phyloP scores from a whole-genome alignment of 208 protist genomes.

The Leptomonas pyrrhocoris region DNA sequence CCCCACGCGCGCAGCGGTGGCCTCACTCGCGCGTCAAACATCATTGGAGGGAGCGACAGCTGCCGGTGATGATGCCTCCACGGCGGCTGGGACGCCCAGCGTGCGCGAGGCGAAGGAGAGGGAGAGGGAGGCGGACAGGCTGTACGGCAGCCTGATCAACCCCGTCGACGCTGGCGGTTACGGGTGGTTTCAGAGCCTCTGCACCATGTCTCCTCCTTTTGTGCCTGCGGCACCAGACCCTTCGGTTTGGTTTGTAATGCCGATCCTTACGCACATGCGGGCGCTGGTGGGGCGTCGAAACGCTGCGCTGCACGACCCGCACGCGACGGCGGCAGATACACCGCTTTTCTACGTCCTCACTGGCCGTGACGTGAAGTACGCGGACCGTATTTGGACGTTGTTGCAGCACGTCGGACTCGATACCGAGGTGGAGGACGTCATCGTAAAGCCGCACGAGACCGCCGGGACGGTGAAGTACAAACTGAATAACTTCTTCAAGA shows the following conservation, averaged over 20 bases:
- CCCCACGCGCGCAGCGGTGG: slow-evolving; percentile 28
- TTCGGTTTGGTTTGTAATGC: slow-evolving; percentile 31
- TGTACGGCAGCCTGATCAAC: slow-evolving; percentile 42
- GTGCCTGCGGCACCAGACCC: slow-evolving; percentile 52
- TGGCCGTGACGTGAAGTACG: slow-evolving; percentile 70
- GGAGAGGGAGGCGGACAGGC: slow-evolving; percentile 15
- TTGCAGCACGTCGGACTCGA: slow-evolving; percentile 53
- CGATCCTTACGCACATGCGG: slow-evolving; percentile 36
- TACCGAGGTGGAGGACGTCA: slow-evolving; percentile 44
- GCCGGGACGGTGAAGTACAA: slow-evolving; percentile 78
- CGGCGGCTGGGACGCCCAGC: slow-evolving; percentile 46
- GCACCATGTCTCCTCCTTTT: slow-evolving; percentile 62
- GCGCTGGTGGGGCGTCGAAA: slow-evolving; percentile 25
- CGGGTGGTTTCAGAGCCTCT: slow-evolving; percentile 83
- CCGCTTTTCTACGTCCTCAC: slow-evolving; percentile 67
- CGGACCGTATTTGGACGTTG: slow-evolving; percentile 58
- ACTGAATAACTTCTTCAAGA: slow-evolving; percentile 57
- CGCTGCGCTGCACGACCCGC: background rate
- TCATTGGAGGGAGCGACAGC: slow-evolving; percentile 51
- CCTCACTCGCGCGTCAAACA: slow-evolving; percentile 23
- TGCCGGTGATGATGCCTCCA: slow-evolving; percentile 35
- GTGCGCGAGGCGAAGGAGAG: background rate
- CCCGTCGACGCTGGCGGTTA: slow-evolving; percentile 52
- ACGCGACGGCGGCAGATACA: slow-evolving; percentile 5
- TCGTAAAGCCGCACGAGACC: slow-evolving; percentile 76